Percentiles rank a stretch among this genome's conserved stretches.
phyloP scores from a whole-genome alignment of 2,329 filamentous ascomycete species.

The Plenodomus lindquistii region DNA sequence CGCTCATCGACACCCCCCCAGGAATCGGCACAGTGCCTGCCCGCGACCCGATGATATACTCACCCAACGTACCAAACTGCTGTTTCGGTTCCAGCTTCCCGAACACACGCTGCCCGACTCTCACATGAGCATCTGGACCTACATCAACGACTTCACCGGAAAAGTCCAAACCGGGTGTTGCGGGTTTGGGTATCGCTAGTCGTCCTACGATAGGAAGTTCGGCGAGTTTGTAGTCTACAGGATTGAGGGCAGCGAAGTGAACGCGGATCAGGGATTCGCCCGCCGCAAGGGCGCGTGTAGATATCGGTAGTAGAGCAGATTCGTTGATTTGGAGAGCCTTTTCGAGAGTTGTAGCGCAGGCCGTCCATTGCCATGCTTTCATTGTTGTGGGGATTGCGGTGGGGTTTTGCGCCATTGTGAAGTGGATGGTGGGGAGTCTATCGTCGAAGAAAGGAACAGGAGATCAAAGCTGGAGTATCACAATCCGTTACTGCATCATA shows the following conservation, averaged over 20 bases:
- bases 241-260: conserved; percentile 25
- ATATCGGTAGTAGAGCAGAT: conserved; percentile 7
- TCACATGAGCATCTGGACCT: conserved; percentile 6
- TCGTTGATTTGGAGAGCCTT: conserved; percentile 13
- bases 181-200: conserved; percentile 24
- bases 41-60: conserved; percentile 24
- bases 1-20: conserved; percentile 8
- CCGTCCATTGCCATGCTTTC: conserved; percentile 29
- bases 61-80: conserved; percentile 23
- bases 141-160: conserved; percentile 14
- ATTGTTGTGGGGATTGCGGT: conserved; percentile 18
- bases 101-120: conserved; percentile 22
- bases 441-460: too few species aligned
- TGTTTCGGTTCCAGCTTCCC: conserved; percentile 29
- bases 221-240: conserved; percentile 27
- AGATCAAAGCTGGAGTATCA: too few species aligned
- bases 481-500: neutral
- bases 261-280: conserved; percentile 21
- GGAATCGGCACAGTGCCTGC: conserved; percentile 22
- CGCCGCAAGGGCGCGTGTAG: conserved; percentile 2
- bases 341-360: conserved; percentile 16
- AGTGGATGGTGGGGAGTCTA: too few species aligned
- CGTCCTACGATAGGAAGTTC: conserved; percentile 20
- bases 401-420: neutral
- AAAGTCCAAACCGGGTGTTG: conserved; percentile 29